Percentiles rank a stretch among this genome's conserved stretches.
Conservation (phyloP, 2,329 filamentous ascomycete genomes). For the Penicillium sp. region DNA sequence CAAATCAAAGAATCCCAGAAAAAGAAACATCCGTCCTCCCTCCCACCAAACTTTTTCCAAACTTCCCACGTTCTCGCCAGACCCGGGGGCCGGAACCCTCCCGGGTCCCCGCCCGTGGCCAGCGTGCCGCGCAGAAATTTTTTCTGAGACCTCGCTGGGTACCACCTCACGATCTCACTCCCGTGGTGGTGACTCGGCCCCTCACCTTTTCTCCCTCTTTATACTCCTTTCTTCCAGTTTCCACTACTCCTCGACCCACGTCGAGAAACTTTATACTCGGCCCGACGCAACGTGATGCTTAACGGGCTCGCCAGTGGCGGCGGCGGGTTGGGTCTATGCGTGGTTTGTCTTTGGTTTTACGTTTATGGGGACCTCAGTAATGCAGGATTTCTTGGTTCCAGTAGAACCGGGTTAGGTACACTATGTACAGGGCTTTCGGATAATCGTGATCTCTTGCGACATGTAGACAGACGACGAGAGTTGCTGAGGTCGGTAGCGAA, state of each 20-base stretch:
- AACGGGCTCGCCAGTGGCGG: constrained; percentile 2
- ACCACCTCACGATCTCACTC: not conserved
- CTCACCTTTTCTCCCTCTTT: not conserved
- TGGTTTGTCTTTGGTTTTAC: not conserved
- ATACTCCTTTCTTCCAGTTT: not conserved
- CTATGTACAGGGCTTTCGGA: too few relatives aligned
- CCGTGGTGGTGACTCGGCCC: not conserved
- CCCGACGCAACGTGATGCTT: constrained; percentile 13
- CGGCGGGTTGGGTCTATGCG: not conserved
- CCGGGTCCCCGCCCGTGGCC: constrained; percentile 9
- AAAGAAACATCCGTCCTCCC: not conserved
- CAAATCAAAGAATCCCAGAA: not conserved
- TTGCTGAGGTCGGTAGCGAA: too few relatives aligned
- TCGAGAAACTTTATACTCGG: constrained; percentile 9
- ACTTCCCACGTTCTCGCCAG: not conserved
- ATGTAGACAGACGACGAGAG: too few relatives aligned
- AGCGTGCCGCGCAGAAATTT: constrained; percentile 22
- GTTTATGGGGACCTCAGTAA: too few relatives aligned
- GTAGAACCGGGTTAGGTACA: too few relatives aligned
- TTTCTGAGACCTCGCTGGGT: constrained; percentile 16
- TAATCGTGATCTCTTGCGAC: too few relatives aligned
- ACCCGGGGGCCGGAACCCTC: constrained; percentile 3
- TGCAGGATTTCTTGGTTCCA: too few relatives aligned
- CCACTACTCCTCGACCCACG: constrained; percentile 1
- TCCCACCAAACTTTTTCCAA: not conserved